Evolutionary conservation across 1,284 basidiomycete species (phyloP).

Genomic region (Puccinia horiana): DNA sequence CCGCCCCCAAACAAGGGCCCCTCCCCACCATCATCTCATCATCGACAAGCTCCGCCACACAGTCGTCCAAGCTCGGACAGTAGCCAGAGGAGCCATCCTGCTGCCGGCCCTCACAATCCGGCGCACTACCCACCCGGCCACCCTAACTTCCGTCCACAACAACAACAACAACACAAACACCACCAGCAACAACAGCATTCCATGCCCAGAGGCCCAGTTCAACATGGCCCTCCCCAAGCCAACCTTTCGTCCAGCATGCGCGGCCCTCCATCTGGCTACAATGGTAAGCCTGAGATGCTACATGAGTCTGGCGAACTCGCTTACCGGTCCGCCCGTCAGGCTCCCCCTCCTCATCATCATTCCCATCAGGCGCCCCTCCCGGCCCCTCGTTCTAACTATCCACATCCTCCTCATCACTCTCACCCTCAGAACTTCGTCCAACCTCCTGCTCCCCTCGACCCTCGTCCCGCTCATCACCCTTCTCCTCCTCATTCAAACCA

Average conservation of each 20-base stretch:
- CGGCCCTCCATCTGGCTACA: background rate
- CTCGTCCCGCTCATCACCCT: background rate
- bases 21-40: slow-evolving; percentile 43
- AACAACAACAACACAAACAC: slow-evolving; percentile 17
- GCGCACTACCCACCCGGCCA: slow-evolving; percentile 35
- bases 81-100: slow-evolving; percentile 27
- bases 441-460: background rate
- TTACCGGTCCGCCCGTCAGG: background rate
- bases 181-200: slow-evolving; percentile 8
- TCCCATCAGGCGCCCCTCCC: background rate
- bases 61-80: slow-evolving; percentile 12
- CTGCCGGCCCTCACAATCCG: slow-evolving; percentile 50
- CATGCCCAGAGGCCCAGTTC: background rate
- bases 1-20: slow-evolving; percentile 53
- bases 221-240: background rate
- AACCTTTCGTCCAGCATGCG: background rate
- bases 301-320: background rate
- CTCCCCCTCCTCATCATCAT: background rate
- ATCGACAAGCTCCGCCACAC: background rate
- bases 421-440: background rate
- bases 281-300: background rate
- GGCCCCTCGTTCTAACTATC: background rate
- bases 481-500: background rate
- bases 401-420: background rate
- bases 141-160: slow-evolving; percentile 24